phyloP scores from a whole-genome alignment of 176 grass and related monocot genomes.

The Otatea glauca region DNA sequence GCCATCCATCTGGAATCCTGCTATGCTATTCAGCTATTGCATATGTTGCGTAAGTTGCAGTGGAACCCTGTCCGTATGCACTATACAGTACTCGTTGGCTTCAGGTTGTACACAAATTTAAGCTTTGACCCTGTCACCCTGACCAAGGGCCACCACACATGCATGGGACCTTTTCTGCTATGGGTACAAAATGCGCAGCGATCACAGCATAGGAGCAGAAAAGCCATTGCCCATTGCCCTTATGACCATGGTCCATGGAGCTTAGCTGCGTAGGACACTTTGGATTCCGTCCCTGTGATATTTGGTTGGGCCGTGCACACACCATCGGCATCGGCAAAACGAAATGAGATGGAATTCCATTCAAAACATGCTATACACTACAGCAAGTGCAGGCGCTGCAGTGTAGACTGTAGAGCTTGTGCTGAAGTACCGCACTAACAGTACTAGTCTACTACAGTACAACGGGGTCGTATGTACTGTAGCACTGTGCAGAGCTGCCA shows the following conservation, averaged over 20 bases:
- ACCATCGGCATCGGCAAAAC: not conserved
- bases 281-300: conserved; percentile 9
- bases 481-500: not conserved
- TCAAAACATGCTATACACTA: not conserved
- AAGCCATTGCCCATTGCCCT: not conserved
- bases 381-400: not conserved
- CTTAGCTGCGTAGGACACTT: not conserved
- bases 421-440: no score
- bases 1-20: no score
- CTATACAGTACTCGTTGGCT: not conserved
- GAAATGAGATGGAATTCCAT: not conserved
- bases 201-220: not conserved
- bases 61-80: no score
- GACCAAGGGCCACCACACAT: not conserved
- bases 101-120: not conserved
- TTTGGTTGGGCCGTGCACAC: not conserved
- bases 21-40: no score
- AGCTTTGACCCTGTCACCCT: conserved; percentile 15
- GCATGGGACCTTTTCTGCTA: not conserved
- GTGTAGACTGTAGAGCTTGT: no score
- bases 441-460: not conserved
- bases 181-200: not conserved
- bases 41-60: no score
- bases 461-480: no score
- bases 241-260: not conserved